phyloP scores from a whole-genome alignment of 306 rosid genomes.

The Oxytropis ochrocephala region DNA sequence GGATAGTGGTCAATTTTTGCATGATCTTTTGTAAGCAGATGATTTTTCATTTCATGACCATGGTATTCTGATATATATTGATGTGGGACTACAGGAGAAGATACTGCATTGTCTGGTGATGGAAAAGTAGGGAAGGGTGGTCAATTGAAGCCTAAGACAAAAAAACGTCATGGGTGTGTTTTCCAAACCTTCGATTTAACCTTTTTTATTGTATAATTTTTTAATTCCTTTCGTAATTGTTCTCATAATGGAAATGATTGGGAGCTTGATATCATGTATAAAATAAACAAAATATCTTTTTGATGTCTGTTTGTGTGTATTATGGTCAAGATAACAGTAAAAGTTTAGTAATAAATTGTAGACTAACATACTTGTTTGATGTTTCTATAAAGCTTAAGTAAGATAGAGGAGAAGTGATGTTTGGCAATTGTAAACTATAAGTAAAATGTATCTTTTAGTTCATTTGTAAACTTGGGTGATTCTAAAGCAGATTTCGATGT shows the following conservation, averaged over 20 bases:
- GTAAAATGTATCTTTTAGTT: conserved; percentile 1
- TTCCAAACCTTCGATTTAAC: conserved; percentile 15
- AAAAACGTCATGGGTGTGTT: conserved; percentile 84
- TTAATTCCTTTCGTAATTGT: conserved; percentile 1
- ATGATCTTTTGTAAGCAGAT: conserved; percentile 17
- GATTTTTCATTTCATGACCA: conserved; percentile 15
- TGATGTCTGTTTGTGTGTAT: conserved; percentile 1
- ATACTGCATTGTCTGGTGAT: conserved; percentile 47
- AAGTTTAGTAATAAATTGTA: neutral
- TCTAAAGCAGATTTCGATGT: neutral
- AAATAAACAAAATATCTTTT: conserved; percentile 6
- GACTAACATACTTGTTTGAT: neutral
- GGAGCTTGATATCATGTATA: neutral
- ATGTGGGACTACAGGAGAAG: conserved; percentile 39
- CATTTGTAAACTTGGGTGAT: conserved; percentile 5
- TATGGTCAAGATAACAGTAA: neutral
- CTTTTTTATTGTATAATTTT: conserved; percentile 1
- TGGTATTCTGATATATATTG: conserved; percentile 7
- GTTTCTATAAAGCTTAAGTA: neutral
- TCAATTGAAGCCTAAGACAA: conserved; percentile 56
- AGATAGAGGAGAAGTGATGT: neutral
- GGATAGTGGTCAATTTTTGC: neutral
- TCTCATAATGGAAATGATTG: conserved; percentile 4
- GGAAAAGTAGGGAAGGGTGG: conserved; percentile 54
- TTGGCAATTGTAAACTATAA: neutral